phyloP scores from a whole-genome alignment of 2,329 filamentous ascomycete genomes.

The Fusarium multiceps region DNA sequence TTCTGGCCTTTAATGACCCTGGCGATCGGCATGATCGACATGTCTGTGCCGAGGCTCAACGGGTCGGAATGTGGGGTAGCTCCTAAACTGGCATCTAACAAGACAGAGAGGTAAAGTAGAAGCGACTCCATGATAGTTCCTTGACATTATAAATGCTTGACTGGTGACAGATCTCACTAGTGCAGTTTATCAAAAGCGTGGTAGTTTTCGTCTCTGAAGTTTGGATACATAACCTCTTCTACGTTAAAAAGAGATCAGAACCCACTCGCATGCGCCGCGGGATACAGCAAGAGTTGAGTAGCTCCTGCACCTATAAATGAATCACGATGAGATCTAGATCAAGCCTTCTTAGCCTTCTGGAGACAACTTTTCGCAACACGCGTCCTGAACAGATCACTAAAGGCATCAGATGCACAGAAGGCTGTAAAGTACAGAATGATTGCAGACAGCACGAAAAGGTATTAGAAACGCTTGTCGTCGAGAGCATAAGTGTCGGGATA shows the following conservation, averaged over 20 bases:
- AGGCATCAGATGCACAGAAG: not conserved
- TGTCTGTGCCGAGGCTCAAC: slow-evolving; percentile 46
- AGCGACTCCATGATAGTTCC: not conserved
- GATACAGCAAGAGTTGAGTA: not conserved
- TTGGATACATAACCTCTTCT: not conserved
- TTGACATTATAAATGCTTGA: not conserved
- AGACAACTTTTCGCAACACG: not conserved
- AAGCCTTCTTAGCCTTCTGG: not conserved
- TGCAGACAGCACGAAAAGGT: not conserved
- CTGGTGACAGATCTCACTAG: rapidly evolving
- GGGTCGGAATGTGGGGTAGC: slow-evolving; percentile 45
- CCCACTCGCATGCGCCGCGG: not conserved
- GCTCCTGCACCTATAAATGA: not conserved
- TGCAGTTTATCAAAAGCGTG: not conserved
- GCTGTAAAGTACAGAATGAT: not conserved
- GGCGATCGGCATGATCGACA: slow-evolving; percentile 21
- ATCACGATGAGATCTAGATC: not conserved
- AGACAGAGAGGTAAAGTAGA: not conserved
- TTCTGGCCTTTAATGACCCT: slow-evolving; percentile 7
- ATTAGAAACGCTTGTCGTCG: not conserved
- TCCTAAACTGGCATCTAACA: not conserved
- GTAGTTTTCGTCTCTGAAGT: not conserved
- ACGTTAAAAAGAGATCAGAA: not conserved
- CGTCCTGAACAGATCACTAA: too few relatives aligned
- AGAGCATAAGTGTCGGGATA: not conserved